These are phyloP conservation scores for Lavandula angustifolia DNA, from an alignment of 257 asterid species.

Conservation along the genomic window DNA sequence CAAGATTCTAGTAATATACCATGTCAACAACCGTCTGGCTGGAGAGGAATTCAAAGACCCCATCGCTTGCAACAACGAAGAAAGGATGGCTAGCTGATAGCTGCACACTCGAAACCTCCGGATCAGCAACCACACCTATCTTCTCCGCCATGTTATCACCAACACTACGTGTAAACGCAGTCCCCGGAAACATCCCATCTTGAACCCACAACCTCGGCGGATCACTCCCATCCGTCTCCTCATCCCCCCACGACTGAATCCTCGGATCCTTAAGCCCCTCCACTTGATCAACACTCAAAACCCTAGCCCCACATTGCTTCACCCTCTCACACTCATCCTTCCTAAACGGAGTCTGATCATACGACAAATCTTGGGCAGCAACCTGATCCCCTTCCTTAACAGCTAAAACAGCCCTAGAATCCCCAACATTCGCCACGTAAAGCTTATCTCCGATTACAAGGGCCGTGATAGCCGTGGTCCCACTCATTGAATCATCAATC, in stretches of 20 bases:
- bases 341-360: slow-evolving; percentile 89
- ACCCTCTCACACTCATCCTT: slow-evolving; percentile 93
- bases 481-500: slow-evolving; percentile 95
- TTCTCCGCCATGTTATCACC: slow-evolving; percentile 88
- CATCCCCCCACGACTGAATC: slow-evolving; percentile 91
- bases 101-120: slow-evolving; percentile 70
- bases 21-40: slow-evolving; percentile 89
- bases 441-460: slow-evolving; percentile 70
- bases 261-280: slow-evolving; percentile 90
- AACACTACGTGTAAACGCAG: slow-evolving; percentile 90
- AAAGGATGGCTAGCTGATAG: slow-evolving; percentile 71
- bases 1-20: slow-evolving; percentile 43
- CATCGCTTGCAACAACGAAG: slow-evolving; percentile 90
- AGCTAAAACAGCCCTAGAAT: slow-evolving; percentile 83
- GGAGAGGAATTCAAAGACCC: slow-evolving; percentile 81
- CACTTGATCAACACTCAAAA: slow-evolving; percentile 90
- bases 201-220: slow-evolving; percentile 97
- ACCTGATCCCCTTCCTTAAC: slow-evolving; percentile 68
- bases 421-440: slow-evolving; percentile 94
- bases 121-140: slow-evolving; percentile 83
- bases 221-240: slow-evolving; percentile 89
- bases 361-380: slow-evolving; percentile 74
- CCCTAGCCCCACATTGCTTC: slow-evolving; percentile 89
- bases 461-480: slow-evolving; percentile 89
- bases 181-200: slow-evolving; percentile 89